Conservation (phyloP, 2,329 filamentous ascomycete genomes). For the Chaetomiaceae sp. region DNA sequence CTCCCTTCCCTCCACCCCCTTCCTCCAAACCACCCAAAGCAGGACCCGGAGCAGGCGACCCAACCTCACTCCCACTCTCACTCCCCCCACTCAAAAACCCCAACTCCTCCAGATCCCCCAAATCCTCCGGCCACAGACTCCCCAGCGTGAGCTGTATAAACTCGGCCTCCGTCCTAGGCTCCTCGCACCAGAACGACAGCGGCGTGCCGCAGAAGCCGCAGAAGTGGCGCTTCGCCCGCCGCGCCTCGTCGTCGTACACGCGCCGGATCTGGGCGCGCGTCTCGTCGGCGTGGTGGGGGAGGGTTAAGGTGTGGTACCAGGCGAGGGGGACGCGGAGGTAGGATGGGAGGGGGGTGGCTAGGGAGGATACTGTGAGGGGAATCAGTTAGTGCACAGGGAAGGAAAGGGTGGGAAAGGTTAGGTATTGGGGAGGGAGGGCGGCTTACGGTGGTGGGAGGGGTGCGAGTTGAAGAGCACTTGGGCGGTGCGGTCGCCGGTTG, state of each 20-base stretch:
- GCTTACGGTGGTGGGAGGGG: constrained; percentile 67
- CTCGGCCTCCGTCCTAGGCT: constrained; percentile 64
- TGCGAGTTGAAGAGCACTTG: constrained; percentile 69
- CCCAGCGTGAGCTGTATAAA: constrained; percentile 81
- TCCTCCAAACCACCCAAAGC: constrained; percentile 35
- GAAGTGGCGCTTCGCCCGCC: constrained; percentile 67
- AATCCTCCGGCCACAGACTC: constrained; percentile 65
- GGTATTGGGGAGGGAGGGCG: neutral
- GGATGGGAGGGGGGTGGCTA: constrained; percentile 63
- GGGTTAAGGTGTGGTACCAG: constrained; percentile 75
- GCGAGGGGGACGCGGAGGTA: constrained; percentile 77
- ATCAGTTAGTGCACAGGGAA: neutral
- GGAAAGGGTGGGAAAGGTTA: neutral
- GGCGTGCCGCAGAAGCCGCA: constrained; percentile 91
- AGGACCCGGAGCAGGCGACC: neutral
- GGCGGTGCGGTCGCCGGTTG: constrained; percentile 35
- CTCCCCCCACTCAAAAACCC: constrained; percentile 50
- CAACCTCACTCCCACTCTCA: neutral
- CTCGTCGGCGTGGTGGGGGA: constrained; percentile 75
- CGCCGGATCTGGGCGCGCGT: constrained; percentile 62
- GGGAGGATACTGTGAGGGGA: constrained; percentile 48
- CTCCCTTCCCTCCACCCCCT: constrained; percentile 29
- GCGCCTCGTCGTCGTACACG: constrained; percentile 52
- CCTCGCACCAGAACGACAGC: constrained; percentile 77
- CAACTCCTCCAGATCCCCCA: constrained; percentile 68